Conservation (phyloP, 805 yeast genomes). For the Candida tibetensis region DNA sequence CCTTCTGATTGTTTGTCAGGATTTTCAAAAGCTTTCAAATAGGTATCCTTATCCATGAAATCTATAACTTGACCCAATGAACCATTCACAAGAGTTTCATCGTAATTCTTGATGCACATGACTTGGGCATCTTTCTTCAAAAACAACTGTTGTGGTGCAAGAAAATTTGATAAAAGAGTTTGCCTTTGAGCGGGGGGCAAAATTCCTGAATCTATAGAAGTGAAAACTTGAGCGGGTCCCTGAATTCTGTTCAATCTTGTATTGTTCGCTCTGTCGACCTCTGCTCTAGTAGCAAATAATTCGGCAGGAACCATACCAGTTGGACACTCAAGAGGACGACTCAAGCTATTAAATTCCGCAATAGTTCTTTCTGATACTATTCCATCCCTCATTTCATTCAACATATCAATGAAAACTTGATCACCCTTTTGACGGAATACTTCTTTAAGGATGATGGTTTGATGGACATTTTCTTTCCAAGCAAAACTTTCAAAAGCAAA, state of each 20-base stretch:
- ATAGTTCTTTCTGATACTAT: constrained; percentile 47
- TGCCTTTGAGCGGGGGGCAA: constrained; percentile 42
- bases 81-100: constrained; percentile 72
- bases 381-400: constrained; percentile 73
- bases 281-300: constrained; percentile 67
- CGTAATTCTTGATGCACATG: constrained; percentile 76
- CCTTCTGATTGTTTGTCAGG: constrained; percentile 3
- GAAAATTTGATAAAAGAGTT: constrained; percentile 50
- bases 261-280: constrained; percentile 66
- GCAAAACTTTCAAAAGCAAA: constrained; percentile 66
- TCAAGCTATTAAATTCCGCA: constrained; percentile 48
- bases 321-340: constrained; percentile 47
- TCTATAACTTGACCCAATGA: constrained; percentile 68
- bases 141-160: constrained; percentile 57
- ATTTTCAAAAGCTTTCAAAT: constrained; percentile 21
- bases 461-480: constrained; percentile 59
- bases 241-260: constrained; percentile 45
- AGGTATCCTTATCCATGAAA: constrained; percentile 44
- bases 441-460: constrained; percentile 57
- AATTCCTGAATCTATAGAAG: constrained; percentile 55
- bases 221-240: constrained; percentile 43
- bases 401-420: constrained; percentile 63
- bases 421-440: constrained; percentile 81
- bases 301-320: constrained; percentile 73
- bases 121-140: constrained; percentile 77